These are phyloP conservation scores for Adansonia rubrostipa DNA, from an alignment of 441 rosid species.

Conservation along the genomic window DNA sequence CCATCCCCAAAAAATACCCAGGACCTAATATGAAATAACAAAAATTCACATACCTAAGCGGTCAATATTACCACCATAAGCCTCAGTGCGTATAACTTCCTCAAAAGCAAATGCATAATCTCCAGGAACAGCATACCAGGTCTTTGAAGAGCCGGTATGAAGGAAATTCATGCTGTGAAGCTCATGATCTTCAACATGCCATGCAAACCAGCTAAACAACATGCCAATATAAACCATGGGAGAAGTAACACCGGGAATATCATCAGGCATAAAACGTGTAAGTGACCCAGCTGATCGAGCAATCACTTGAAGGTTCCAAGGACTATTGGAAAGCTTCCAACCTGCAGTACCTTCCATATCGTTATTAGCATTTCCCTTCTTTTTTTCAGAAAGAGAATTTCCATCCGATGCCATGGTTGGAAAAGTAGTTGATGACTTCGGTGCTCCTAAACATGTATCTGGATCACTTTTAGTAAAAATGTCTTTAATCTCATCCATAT, in stretches of 20 bases:
- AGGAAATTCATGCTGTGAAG: constrained; percentile 99
- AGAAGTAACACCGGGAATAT: constrained; percentile 98
- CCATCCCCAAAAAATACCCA: background rate
- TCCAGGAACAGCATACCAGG: constrained; percentile 97
- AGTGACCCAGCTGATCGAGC: constrained; percentile 97
- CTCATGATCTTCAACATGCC: constrained; percentile 99
- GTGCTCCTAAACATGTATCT: constrained; percentile 36
- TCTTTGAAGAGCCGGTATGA: constrained; percentile 92
- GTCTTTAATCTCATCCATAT: constrained; percentile 36
- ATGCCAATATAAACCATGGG: constrained; percentile 98
- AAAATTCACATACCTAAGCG: constrained; percentile 64
- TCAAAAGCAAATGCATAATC: constrained; percentile 90
- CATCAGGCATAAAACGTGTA: constrained; percentile 99
- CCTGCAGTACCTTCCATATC: constrained; percentile 94
- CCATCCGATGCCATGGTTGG: constrained; percentile 40
- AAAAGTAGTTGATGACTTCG: constrained; percentile 38
- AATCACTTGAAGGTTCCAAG: constrained; percentile 96
- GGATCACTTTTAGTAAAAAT: constrained; percentile 33
- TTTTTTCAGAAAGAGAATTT: constrained; percentile 48
- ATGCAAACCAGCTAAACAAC: constrained; percentile 99
- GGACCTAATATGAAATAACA: background rate
- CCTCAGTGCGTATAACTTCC: constrained; percentile 80
- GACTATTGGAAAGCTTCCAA: constrained; percentile 99
- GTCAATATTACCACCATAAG: constrained; percentile 83
- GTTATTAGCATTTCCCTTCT: constrained; percentile 43